Evolutionary conservation across 495 filamentous ascomycete genomes (phyloP).

Genomic region (Cercophora sp.): DNA sequence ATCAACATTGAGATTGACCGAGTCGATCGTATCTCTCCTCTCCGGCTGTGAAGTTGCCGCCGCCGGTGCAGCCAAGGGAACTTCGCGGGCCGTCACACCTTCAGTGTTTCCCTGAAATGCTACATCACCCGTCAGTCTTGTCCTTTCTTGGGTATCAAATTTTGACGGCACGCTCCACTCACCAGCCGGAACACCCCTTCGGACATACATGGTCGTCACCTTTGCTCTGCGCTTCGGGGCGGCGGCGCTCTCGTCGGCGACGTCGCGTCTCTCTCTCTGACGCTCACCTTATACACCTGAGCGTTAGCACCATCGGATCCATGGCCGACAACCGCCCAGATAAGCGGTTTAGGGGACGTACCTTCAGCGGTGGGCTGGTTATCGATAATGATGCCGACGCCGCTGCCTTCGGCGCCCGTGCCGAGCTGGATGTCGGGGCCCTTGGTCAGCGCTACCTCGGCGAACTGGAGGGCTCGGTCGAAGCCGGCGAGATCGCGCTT

Average conservation of each 20-base stretch:
- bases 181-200: constrained; percentile 42
- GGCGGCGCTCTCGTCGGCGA: constrained; percentile 12
- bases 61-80: constrained; percentile 21
- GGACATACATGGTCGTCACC: constrained; percentile 49
- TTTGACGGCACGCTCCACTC: constrained; percentile 19
- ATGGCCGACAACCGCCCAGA: too few species aligned
- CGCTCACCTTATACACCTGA: too few species aligned
- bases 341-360: neutral
- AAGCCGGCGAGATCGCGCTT: constrained; percentile 46
- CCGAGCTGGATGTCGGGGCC: constrained; percentile 44
- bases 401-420: constrained; percentile 43
- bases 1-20: constrained; percentile 48
- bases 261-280: constrained; percentile 26
- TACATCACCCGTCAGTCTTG: constrained; percentile 14
- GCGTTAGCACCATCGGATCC: too few species aligned
- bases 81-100: constrained; percentile 25
- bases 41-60: constrained; percentile 18
- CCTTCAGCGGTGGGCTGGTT: constrained; percentile 29
- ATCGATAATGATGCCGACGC: constrained; percentile 48
- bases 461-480: constrained; percentile 44
- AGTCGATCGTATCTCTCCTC: constrained; percentile 36
- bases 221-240: constrained; percentile 35
- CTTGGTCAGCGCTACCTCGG: constrained; percentile 43
- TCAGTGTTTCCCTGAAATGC: constrained; percentile 33
- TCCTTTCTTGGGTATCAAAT: too few species aligned